Conservation (phyloP, 148 eudicot species). For the Dysphania ambrosioides region DNA sequence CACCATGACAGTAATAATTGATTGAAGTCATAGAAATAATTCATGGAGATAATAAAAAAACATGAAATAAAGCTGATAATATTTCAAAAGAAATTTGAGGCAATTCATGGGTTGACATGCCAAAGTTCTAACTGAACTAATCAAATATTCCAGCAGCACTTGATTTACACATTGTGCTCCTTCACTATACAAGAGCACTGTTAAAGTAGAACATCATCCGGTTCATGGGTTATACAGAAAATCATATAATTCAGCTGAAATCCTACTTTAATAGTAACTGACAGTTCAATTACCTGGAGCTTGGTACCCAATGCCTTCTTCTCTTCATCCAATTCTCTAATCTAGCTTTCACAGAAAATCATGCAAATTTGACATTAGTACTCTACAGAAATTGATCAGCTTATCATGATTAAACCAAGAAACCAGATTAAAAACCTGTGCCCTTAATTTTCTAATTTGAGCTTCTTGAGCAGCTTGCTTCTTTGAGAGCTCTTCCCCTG, state of each 20-base stretch:
- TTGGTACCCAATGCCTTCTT: constrained; percentile 84
- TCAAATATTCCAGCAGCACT: background rate
- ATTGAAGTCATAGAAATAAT: background rate
- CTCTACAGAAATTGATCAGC: constrained; percentile 8
- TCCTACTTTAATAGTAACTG: background rate
- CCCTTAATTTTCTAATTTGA: constrained; percentile 87
- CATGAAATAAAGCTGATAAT: no score
- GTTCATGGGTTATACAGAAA: background rate
- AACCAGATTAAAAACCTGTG: constrained; percentile 56
- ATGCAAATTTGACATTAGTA: constrained; percentile 14
- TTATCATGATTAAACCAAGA: constrained; percentile 3
- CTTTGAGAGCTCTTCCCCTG: constrained; percentile 97
- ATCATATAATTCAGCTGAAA: constrained; percentile 1
- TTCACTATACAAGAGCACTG: background rate
- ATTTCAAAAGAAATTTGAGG: background rate
- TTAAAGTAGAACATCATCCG: background rate
- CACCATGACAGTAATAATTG: background rate
- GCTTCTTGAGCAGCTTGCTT: constrained; percentile 98
- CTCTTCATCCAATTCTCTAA: constrained; percentile 97
- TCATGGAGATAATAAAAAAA: no score
- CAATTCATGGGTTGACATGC: background rate
- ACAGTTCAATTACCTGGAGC: constrained; percentile 60
- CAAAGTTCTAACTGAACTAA: background rate
- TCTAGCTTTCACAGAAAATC: constrained; percentile 60
- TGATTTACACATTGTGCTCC: background rate